Conservation (phyloP, 495 filamentous ascomycete species). For the Pyronema domesticum region DNA sequence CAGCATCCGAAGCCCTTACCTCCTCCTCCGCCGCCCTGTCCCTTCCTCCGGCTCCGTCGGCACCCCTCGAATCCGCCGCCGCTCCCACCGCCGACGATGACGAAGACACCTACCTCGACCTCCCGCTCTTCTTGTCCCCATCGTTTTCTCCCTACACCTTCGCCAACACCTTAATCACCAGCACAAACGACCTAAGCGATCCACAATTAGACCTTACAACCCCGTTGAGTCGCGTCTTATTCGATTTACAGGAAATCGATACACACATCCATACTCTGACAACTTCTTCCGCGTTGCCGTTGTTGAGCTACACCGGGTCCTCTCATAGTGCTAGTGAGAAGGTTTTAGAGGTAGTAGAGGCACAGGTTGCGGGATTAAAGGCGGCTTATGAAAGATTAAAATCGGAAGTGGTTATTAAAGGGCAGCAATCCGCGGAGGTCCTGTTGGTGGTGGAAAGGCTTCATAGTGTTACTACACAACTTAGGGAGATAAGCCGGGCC, state of each 20-base stretch:
- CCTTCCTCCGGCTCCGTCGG: conserved; percentile 14
- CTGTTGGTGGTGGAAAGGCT: conserved; percentile 52
- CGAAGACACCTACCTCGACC: conserved; percentile 86
- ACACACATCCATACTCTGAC: conserved; percentile 84
- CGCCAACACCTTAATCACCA: conserved; percentile 70
- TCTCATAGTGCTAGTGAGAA: conserved; percentile 49
- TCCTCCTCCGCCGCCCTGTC: too few relatives aligned
- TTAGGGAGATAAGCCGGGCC: conserved; percentile 54
- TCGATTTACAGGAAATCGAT: conserved; percentile 94
- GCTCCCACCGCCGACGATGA: conserved; percentile 77
- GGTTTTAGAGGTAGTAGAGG: conserved; percentile 53
- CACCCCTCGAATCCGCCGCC: conserved; percentile 16
- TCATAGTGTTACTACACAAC: conserved; percentile 59
- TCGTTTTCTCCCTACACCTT: conserved; percentile 62
- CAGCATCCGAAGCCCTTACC: too few relatives aligned
- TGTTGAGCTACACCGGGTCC: conserved; percentile 59
- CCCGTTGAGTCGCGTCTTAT: conserved; percentile 80
- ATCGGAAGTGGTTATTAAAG: conserved; percentile 63
- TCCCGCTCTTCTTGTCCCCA: conserved; percentile 77
- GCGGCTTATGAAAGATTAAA: conserved; percentile 68
- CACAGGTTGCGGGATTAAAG: conserved; percentile 59
- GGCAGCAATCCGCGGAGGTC: conserved; percentile 65
- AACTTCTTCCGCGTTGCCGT: conserved; percentile 61
- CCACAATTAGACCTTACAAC: conserved; percentile 82
- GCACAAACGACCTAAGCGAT: conserved; percentile 83